Evolutionary conservation across 2,329 filamentous ascomycete species (phyloP), one percentile per base, ranked within the genome.

Genomic region (Nigrograna mackinnonii): DNA sequence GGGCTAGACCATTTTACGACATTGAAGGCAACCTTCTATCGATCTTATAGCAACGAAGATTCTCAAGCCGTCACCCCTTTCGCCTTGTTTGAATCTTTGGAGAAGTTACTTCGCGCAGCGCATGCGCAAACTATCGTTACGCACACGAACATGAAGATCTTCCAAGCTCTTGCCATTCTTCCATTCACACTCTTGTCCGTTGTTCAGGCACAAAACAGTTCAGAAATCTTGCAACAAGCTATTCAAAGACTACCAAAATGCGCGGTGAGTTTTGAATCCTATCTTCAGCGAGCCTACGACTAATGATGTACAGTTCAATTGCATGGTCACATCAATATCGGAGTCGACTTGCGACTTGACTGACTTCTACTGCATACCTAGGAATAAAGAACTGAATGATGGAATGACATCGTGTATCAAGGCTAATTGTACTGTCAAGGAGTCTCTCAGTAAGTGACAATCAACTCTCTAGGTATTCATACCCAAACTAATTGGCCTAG

Each of bases 371-470:
- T 64, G 61, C 44, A 57, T 60, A 16, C 41, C 47, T 16, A 35
- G 35, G n/a, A 53, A 63, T 35, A 35, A 44, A 14, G 26, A 42
- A 19, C 42, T 63, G 9, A 45, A 50, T 2, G 35, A 43, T 4
- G 32, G 50, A 13, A 49, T 62, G 33, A 47, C 22, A 11, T 30
- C 14, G n/a, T 64, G 60, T 32, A 54, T 64, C 3, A 44, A 52
- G 30, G 24, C 22, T 1, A 47, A 32, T 32, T 65, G 58, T 35
- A 59, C 50, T 1, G 44, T 61, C 33, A 55, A 45, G 24, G 56
- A 65, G 24, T 40, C 55, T 13, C 41, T 64, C 13, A 54, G 60
- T 62, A 55, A 18, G 58, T 49, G 4, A n/a, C n/a, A n/a, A n/a
- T 13, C 20, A 9, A 14, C 12, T n/a, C 3, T 18, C 4, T 21